Base-by-base conservation (phyloP, 2,329 filamentous ascomycete genomes). In the Neonectria sp. region DNA sequence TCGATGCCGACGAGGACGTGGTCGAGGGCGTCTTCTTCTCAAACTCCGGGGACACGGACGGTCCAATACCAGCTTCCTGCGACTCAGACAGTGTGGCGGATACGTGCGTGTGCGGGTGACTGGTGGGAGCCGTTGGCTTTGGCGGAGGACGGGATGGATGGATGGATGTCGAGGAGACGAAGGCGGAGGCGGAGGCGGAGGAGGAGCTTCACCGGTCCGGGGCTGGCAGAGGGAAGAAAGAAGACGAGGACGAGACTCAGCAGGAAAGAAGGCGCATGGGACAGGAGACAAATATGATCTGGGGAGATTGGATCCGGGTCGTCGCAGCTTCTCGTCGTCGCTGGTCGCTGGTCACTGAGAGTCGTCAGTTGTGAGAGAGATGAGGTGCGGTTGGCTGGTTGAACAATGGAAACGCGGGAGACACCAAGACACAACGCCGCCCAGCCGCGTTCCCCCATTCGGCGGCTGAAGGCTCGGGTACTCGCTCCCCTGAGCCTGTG, bases 81-180 rank as follows among this genome's bases (percentile, higher is more conserved):
- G 75, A 69, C 68, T 65, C 76, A 77, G 80, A 82, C 80, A 82
- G 79, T 76, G 75, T 78, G 80, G 76, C 80, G 80, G 77, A 74
- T 80, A 63, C 67, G 55, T 43, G 67, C 29, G 55, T 51, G 51
- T 35, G 57, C 29, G 46, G 53, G 48, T 24, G 53, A 27, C 46
- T 31, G 43, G 33, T 49, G 37, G 24, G 62, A 55, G 40, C 40
- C 51, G 64, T 60, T 51, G 65, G 57, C n/a, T 21, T 24, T 21
- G 55, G 61, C 27, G 53, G 59, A 43, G 46, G 52, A 52, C 63
- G 55, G 66, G 43, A 49, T 64, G 67, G 17, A 46, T 57, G 68
- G 62, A 63, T 31, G 48, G 58, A 63, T 35, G 58, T 66, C 37
- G 59, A 66, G 61, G 60, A 68, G 62, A 56, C 49, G 53, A 59